A percentile compares a stretch with the other conserved stretches of the same genome.
phyloP scores from a whole-genome alignment of 352 stramenopile genomes.

The Phytophthora agathidicida region DNA sequence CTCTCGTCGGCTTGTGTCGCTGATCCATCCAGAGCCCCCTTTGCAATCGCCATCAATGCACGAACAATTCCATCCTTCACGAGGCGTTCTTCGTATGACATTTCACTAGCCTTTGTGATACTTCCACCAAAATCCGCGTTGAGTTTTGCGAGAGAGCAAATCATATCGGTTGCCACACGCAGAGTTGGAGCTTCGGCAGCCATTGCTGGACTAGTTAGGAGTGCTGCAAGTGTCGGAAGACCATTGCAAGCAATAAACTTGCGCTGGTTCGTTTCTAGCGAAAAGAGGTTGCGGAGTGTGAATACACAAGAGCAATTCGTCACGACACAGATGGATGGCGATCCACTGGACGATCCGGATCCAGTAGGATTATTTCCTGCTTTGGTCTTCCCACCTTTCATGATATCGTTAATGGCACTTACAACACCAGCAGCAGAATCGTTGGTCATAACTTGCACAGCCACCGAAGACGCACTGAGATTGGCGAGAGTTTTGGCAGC shows the following conservation, averaged over 20 bases:
- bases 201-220: conserved; percentile 59
- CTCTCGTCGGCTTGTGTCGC: conserved; percentile 37
- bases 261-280: conserved; percentile 55
- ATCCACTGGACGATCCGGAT: not conserved
- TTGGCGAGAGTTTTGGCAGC: conserved; percentile 70
- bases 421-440: conserved; percentile 43
- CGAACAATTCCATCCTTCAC: conserved; percentile 77
- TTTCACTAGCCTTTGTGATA: conserved; percentile 6
- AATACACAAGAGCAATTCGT: conserved; percentile 70
- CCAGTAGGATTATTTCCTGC: conserved; percentile 7
- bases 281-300: conserved; percentile 77
- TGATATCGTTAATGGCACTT: conserved; percentile 65
- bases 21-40: conserved; percentile 37
- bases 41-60: conserved; percentile 65
- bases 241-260: conserved; percentile 70
- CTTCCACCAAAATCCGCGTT: conserved; percentile 8
- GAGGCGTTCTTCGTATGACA: conserved; percentile 63
- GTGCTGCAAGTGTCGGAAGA: conserved; percentile 64
- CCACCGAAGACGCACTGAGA: conserved; percentile 52
- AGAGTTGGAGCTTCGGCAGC: conserved; percentile 51
- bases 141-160: conserved; percentile 72
- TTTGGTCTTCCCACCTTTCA: conserved; percentile 63
- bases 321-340: conserved; percentile 41
- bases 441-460: conserved; percentile 71
- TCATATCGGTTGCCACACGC: conserved; percentile 63